Percentiles rank a stretch among this genome's conserved stretches.
Evolutionary conservation across 768 basidiomycete species (phyloP).

Genomic region (Rhizopogon sp.): DNA sequence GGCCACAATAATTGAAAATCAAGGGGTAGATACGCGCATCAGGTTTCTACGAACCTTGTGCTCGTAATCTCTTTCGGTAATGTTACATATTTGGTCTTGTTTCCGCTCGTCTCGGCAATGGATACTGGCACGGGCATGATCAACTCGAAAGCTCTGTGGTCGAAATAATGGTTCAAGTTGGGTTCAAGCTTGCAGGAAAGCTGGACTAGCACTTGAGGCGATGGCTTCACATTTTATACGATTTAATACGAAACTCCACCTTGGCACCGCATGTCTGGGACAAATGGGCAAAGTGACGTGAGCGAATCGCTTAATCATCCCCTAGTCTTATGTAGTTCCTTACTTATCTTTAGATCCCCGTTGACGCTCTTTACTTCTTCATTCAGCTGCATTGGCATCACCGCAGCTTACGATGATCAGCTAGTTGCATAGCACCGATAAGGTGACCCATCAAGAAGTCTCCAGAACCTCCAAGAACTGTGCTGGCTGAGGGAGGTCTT

Average conservation of each 20-base stretch:
- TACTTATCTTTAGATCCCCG: too few relatives aligned
- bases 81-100: slow-evolving; percentile 23
- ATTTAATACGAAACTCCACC: slow-evolving; percentile 9
- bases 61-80: slow-evolving; percentile 13
- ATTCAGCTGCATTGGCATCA: too few relatives aligned
- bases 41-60: slow-evolving; percentile 9
- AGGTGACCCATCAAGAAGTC: too few relatives aligned
- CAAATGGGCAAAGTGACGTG: too few relatives aligned
- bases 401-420: too few relatives aligned
- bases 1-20: background rate
- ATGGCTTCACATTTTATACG: background rate
- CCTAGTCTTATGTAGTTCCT: too few relatives aligned
- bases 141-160: background rate
- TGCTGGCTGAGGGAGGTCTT: background rate
- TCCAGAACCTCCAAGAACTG: background rate
- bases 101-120: slow-evolving; percentile 8
- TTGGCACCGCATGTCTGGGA: slow-evolving; percentile 14
- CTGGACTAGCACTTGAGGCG: too few relatives aligned
- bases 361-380: too few relatives aligned
- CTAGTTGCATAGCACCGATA: too few relatives aligned
- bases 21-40: slow-evolving; percentile 2
- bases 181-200: background rate
- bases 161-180: background rate
- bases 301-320: too few relatives aligned
- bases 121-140: slow-evolving; percentile 19